Conservation (phyloP, 345 rosid genomes). For the Leavenworthia alabamica region DNA sequence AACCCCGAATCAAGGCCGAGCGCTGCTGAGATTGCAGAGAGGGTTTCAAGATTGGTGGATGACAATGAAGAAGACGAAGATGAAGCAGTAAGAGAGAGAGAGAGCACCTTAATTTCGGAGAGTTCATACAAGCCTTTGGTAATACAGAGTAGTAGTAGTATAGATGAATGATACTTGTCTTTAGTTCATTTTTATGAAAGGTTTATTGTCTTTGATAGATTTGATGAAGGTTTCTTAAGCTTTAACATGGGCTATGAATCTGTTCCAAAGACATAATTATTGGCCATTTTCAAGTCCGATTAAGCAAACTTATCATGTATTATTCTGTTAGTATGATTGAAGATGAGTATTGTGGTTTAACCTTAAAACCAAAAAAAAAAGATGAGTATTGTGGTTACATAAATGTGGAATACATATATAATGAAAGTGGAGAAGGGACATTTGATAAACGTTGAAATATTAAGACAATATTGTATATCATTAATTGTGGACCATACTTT, state of each 20-base stretch:
- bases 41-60: constrained; percentile 50
- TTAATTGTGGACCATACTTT: background rate
- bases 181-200: no score
- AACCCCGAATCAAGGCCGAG: constrained; percentile 56
- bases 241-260: no score
- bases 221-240: no score
- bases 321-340: no score
- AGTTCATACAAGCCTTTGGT: constrained; percentile 72
- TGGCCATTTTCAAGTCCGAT: no score
- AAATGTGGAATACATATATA: background rate
- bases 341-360: no score
- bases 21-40: constrained; percentile 71
- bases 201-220: no score
- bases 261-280: no score
- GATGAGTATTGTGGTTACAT: no score
- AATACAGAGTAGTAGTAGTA: constrained; percentile 8
- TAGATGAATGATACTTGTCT: background rate
- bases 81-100: constrained; percentile 37
- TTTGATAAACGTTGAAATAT: background rate
- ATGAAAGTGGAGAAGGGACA: background rate
- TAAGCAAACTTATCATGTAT: no score
- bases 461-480: background rate
- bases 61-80: constrained; percentile 37
- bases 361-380: no score
- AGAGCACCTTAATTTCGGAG: constrained; percentile 40